A percentile compares a stretch with the other conserved stretches of the same genome.
phyloP scores from a whole-genome alignment of 1,139 yeast species.

The Hemisphaericaspora subhashii region DNA sequence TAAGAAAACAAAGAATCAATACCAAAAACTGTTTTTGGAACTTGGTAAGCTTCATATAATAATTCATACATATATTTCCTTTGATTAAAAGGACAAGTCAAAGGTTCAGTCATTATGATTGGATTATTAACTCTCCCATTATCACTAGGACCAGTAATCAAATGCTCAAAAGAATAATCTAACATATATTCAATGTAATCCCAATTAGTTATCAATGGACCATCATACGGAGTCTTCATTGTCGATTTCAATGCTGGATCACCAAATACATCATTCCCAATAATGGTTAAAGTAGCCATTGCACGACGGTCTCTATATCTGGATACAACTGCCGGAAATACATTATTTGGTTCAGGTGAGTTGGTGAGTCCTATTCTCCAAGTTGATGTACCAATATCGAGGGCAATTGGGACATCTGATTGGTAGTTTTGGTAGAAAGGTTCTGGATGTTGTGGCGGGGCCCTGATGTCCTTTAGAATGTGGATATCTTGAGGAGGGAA shows the following conservation, averaged over 20 bases:
- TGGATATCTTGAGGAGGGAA: slow-evolving; percentile 53
- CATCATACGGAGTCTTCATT: slow-evolving; percentile 82
- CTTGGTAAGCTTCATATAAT: slow-evolving; percentile 76
- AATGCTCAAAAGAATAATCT: slow-evolving; percentile 79
- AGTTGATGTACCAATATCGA: slow-evolving; percentile 73
- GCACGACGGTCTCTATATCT: slow-evolving; percentile 76
- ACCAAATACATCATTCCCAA: slow-evolving; percentile 79
- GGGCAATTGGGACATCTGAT: slow-evolving; percentile 68
- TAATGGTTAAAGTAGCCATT: slow-evolving; percentile 62
- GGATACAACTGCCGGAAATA: slow-evolving; percentile 69
- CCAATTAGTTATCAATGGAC: slow-evolving; percentile 87
- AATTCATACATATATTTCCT: slow-evolving; percentile 75
- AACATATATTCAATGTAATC: slow-evolving; percentile 80
- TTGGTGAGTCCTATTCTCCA: slow-evolving; percentile 74
- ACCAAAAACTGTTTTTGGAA: slow-evolving; percentile 76
- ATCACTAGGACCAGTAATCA: slow-evolving; percentile 62
- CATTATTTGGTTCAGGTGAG: slow-evolving; percentile 54
- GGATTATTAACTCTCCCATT: slow-evolving; percentile 70
- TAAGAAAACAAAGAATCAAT: slow-evolving; percentile 79
- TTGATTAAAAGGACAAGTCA: slow-evolving; percentile 70
- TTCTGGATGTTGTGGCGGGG: slow-evolving; percentile 43
- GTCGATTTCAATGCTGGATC: slow-evolving; percentile 71
- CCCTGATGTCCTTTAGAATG: slow-evolving; percentile 45
- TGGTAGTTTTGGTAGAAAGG: slow-evolving; percentile 55
- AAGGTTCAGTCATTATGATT: slow-evolving; percentile 74